Conservation (phyloP, 2,329 filamentous ascomycete species). For the Epichloe uncinata region DNA sequence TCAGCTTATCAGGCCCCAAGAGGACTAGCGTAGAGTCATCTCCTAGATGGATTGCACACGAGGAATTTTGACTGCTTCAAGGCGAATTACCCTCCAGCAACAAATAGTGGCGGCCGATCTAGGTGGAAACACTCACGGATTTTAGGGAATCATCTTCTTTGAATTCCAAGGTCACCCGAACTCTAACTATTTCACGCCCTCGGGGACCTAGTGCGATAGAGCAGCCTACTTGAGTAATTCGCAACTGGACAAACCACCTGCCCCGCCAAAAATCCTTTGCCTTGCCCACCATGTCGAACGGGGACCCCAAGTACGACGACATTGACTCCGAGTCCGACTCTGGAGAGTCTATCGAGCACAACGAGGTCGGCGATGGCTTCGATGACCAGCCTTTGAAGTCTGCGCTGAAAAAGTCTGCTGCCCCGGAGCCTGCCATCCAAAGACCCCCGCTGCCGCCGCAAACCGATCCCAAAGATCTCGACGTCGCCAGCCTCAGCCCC, state of each 20-base stretch:
- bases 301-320: slow-evolving; percentile 54
- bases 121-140: background rate
- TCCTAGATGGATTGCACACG: slow-evolving; percentile 24
- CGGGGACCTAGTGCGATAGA: background rate
- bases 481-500: slow-evolving; percentile 67
- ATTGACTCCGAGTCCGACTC: slow-evolving; percentile 59
- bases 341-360: slow-evolving; percentile 49
- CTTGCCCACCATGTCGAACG: slow-evolving; percentile 36
- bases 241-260: slow-evolving; percentile 6
- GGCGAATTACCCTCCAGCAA: slow-evolving; percentile 18
- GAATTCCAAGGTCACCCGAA: background rate
- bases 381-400: slow-evolving; percentile 65
- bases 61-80: slow-evolving; percentile 28
- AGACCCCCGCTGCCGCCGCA: slow-evolving; percentile 59
- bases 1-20: slow-evolving; percentile 23
- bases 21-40: slow-evolving; percentile 28
- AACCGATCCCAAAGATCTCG: slow-evolving; percentile 81
- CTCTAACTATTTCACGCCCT: background rate
- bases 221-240: background rate
- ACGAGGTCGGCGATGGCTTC: slow-evolving; percentile 42
- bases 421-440: slow-evolving; percentile 40
- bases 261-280: slow-evolving; percentile 14
- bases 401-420: slow-evolving; percentile 62
- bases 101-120: background rate
- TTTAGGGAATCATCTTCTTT: background rate